A percentile compares a stretch with the other conserved stretches of the same genome.
Evolutionary conservation across 176 grass and related monocot genomes (phyloP).

Genomic region (Carex littledalei): DNA sequence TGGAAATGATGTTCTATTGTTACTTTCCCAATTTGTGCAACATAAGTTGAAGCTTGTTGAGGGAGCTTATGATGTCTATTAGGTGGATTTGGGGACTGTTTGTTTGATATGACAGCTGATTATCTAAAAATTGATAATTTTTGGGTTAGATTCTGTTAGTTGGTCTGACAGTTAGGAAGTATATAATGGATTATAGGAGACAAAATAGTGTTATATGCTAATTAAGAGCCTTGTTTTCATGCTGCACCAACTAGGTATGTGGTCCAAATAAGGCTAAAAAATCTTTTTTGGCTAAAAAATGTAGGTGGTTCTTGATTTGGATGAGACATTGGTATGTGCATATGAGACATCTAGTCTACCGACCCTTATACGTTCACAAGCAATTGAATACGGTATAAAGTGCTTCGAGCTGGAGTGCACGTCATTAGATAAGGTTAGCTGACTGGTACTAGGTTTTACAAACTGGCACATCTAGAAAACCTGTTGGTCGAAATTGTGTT

Average conservation of each 20-base stretch:
- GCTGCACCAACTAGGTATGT: not conserved
- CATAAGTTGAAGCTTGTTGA: not conserved
- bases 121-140: not conserved
- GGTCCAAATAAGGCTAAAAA: conserved; percentile 16
- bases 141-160: not conserved
- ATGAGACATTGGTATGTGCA: conserved; percentile 97
- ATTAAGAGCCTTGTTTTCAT: conserved; percentile 1
- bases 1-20: not conserved
- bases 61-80: not conserved
- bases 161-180: not conserved
- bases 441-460: not conserved
- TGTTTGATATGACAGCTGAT: not conserved
- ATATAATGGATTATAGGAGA: not conserved
- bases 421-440: conserved; percentile 69
- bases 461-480: not conserved
- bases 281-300: conserved; percentile 26
- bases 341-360: conserved; percentile 95
- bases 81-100: not conserved
- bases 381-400: conserved; percentile 84
- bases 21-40: not conserved
- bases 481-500: not conserved
- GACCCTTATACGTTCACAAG: conserved; percentile 63
- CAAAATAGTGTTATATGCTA: not conserved
- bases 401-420: conserved; percentile 95
- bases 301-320: conserved; percentile 96